phyloP scores from a whole-genome alignment of 345 rosid species.

The Combretum micranthum region DNA sequence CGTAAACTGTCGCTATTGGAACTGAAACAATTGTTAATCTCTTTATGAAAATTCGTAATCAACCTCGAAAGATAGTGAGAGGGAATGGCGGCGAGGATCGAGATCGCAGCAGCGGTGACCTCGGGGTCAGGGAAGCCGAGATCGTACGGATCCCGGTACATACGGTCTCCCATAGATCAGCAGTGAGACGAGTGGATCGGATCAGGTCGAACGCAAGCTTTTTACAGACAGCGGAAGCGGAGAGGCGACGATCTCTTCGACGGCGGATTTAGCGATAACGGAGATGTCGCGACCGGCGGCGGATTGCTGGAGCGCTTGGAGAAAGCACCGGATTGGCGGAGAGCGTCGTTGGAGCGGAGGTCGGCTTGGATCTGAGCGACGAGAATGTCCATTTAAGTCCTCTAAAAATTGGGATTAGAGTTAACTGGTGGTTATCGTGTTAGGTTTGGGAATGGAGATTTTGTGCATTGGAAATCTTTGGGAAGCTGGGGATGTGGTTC shows the following conservation, averaged over 20 bases:
- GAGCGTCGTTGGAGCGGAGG: slow-evolving; percentile 96
- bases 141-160: slow-evolving; percentile 71
- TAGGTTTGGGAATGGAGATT: too few species aligned
- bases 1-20: slow-evolving; percentile 68
- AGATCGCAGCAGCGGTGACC: slow-evolving; percentile 82
- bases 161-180: slow-evolving; percentile 94
- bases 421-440: too few species aligned
- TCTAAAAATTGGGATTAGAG: too few species aligned
- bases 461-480: too few species aligned
- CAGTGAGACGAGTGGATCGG: slow-evolving; percentile 90
- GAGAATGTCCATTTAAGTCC: slow-evolving; percentile 66
- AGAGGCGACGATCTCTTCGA: slow-evolving; percentile 85
- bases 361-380: slow-evolving; percentile 99
- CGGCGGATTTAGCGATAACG: slow-evolving; percentile 82
- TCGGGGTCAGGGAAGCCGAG: slow-evolving; percentile 95
- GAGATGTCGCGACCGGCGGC: slow-evolving; percentile 94
- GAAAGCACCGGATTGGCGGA: slow-evolving; percentile 92
- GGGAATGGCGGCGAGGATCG: slow-evolving; percentile 86
- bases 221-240: slow-evolving; percentile 95
- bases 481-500: too few species aligned
- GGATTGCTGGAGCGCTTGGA: slow-evolving; percentile 91
- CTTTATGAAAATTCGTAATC: slow-evolving; percentile 61
- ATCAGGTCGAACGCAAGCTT: slow-evolving; percentile 93
- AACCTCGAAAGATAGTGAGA: slow-evolving; percentile 72
- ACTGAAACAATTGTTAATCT: slow-evolving; percentile 75